These are phyloP conservation scores for Dactylellina leptospora DNA, from an alignment of 2,329 filamentous ascomycete genomes.

Conservation along the genomic window DNA sequence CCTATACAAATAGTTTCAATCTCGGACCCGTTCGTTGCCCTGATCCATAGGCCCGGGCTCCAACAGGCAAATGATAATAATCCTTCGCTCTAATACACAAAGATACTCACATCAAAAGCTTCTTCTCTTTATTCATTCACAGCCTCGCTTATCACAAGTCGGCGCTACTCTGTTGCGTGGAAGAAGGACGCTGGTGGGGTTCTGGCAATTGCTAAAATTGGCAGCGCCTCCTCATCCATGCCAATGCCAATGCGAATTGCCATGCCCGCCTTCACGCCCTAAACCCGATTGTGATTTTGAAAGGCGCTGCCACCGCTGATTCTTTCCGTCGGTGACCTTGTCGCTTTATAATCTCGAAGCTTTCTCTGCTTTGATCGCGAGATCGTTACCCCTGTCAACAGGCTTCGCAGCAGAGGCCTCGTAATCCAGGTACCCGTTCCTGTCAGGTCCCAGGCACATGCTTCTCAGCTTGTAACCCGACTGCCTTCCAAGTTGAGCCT, in stretches of 20 bases:
- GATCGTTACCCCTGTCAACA: not conserved
- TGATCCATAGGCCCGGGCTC: not conserved
- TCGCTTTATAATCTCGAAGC: not conserved
- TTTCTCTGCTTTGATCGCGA: not conserved
- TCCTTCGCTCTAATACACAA: slow-evolving; percentile 8
- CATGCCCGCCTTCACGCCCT: not conserved
- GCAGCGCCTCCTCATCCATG: slow-evolving; percentile 7
- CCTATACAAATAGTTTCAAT: slow-evolving; percentile 13
- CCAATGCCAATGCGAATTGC: not conserved
- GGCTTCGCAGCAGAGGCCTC: slow-evolving; percentile 8
- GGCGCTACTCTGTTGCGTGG: slow-evolving; percentile 3
- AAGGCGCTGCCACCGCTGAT: slow-evolving; percentile 19
- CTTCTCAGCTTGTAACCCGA: not conserved
- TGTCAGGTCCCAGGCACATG: slow-evolving; percentile 14
- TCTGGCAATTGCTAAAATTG: slow-evolving; percentile 24
- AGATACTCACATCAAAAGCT: slow-evolving; percentile 13
- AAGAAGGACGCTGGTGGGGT: not conserved
- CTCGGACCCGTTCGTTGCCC: too few relatives aligned
- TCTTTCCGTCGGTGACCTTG: not conserved
- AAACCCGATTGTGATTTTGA: not conserved
- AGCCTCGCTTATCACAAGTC: slow-evolving; percentile 36
- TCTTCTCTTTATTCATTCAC: slow-evolving; percentile 26
- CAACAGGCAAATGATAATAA: not conserved
- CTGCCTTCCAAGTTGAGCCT: slow-evolving; percentile 23
- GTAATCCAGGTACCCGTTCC: slow-evolving; percentile 37